phyloP scores from a whole-genome alignment of 257 asterid genomes.

The Solanum habrochaites region DNA sequence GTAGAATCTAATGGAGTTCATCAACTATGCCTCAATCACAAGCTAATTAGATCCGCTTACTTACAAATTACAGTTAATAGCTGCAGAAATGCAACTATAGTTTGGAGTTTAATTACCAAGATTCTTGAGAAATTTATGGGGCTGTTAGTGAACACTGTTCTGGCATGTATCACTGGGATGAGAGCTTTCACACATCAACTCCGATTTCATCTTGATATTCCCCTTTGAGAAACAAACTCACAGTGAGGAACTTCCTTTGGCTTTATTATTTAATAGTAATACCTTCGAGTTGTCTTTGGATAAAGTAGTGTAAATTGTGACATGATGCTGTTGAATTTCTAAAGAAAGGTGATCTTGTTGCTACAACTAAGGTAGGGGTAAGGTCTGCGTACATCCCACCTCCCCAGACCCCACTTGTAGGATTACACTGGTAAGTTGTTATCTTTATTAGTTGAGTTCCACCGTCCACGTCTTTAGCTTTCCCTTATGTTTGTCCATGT shows the following conservation, averaged over 20 bases:
- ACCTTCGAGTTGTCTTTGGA: neutral
- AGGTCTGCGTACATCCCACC: neutral
- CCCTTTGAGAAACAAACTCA: neutral
- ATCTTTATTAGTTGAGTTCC: neutral
- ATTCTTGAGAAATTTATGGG: neutral
- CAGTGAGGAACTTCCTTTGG: neutral
- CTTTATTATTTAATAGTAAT: neutral
- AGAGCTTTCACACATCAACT: neutral
- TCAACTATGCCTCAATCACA: neutral
- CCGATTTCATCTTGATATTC: neutral
- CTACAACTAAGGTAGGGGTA: neutral
- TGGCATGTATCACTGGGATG: neutral
- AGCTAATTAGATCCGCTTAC: neutral
- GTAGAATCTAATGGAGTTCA: neutral
- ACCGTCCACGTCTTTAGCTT: neutral
- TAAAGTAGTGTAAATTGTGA: neutral
- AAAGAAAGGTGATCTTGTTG: neutral
- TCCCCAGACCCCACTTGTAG: neutral
- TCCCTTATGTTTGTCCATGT: neutral
- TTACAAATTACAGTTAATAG: neutral
- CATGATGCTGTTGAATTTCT: neutral
- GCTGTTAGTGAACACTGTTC: neutral
- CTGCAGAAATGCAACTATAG: neutral
- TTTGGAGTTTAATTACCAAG: neutral
- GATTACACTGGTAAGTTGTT: neutral